A percentile compares a stretch with the other conserved stretches of the same genome.
phyloP scores from a whole-genome alignment of 257 asterid genomes.

The Nicotiana paniculata region DNA sequence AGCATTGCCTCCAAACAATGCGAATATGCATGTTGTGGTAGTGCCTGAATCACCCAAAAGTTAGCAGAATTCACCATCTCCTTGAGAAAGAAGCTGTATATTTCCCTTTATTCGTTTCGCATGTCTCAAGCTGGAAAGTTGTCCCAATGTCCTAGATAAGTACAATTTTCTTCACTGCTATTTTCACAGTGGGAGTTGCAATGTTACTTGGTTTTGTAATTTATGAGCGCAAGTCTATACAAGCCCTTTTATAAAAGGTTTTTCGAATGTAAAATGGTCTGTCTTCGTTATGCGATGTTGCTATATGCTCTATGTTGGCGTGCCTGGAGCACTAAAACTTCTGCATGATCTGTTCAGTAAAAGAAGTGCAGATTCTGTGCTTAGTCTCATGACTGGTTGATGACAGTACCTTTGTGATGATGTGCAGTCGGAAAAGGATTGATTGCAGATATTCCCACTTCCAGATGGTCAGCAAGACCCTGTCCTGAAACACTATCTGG shows the following conservation, averaged over 20 bases:
- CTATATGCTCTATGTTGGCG: neutral
- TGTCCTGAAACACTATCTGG: neutral
- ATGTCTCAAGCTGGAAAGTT: neutral
- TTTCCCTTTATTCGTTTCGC: neutral
- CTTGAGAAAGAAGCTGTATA: neutral
- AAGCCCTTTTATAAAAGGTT: too few species aligned
- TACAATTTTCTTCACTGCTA: too few species aligned
- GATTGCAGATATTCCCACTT: neutral
- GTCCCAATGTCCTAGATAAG: too few species aligned
- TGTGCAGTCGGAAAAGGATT: neutral
- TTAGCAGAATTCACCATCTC: slow-evolving; percentile 4
- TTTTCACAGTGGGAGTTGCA: too few species aligned
- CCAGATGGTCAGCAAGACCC: neutral
- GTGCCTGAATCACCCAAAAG: slow-evolving; percentile 61
- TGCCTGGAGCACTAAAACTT: neutral
- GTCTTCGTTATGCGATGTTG: neutral
- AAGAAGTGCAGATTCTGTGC: neutral
- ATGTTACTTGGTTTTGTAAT: too few species aligned
- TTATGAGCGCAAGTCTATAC: too few species aligned
- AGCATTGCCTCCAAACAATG: slow-evolving; percentile 87
- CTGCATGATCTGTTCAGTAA: neutral
- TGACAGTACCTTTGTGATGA: neutral
- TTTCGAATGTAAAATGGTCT: neutral
- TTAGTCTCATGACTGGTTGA: neutral
- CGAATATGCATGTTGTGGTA: slow-evolving; percentile 63